Evolutionary conservation across 768 basidiomycete genomes (phyloP), one percentile per base, ranked within the genome.

Genomic region (Tricholoma flavovirens): DNA sequence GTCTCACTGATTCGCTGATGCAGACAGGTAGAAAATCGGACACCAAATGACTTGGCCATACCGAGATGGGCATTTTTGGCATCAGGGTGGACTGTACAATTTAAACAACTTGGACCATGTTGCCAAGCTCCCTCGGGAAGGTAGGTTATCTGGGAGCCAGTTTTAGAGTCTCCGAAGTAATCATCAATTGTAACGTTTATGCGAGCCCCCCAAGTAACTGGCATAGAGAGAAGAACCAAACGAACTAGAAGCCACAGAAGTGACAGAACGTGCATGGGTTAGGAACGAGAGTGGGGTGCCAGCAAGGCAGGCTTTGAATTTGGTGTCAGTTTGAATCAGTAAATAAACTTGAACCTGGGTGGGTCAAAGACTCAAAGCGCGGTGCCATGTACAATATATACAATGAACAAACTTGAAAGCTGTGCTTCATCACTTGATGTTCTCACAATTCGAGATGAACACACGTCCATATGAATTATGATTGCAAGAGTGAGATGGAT

Each of bases 171-270:
- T 33, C 70, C 69, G 24, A 61, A 59, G 35, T 67, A 67, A 61
- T 77, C 76, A 67, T 79, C 77, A 35, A 79, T 69, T 4, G 77
- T 77, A 29, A 72, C 60, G 55, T 78, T 77, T 56, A 60, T 56
- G 33, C 63, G 62, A 24, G 36, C 24, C 19, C 59, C 59, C 49
- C 58, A 53, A 19, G 48, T 58, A 12, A 51, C 42, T 17, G 56
- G 43, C 14, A 2, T n/a, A 7, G 24, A 46, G 29, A 56, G n/a
- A 51, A 62, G 42, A 46, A 22, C 51, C 42, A 59, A 48, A 38
- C 59, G 46, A 14, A 56, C 14, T 43, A 53, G 14, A 48, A 32
- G 43, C 58, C 60, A 61, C 42, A n/a, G n/a, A n/a, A n/a, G n/a
- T n/a, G n/a, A n/a, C n/a, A n/a, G 48, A 45, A 35, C 43, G 24